These are phyloP conservation scores for Talaromyces thailandensis DNA, from an alignment of 495 filamentous ascomycete genomes.

Conservation along the genomic window DNA sequence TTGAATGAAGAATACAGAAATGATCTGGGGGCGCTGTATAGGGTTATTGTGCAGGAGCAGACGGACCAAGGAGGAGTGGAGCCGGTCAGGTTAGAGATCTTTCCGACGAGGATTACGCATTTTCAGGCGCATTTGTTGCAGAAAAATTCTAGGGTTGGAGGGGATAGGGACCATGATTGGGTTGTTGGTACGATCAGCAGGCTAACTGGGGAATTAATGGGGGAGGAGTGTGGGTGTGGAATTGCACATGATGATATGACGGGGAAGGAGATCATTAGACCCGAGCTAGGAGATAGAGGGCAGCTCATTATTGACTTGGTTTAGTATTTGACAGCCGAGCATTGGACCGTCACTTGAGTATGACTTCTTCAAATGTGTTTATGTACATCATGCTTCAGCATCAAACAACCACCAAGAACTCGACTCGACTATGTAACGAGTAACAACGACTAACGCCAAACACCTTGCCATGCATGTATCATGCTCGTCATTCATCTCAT, in stretches of 20 bases:
- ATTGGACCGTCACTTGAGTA: not conserved
- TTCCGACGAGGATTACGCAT: conserved; percentile 18
- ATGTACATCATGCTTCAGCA: not conserved
- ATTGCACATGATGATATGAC: not conserved
- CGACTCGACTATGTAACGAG: not conserved
- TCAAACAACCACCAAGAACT: not conserved
- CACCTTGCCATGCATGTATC: conserved; percentile 5
- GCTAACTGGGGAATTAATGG: conserved; percentile 18
- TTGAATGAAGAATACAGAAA: conserved; percentile 25
- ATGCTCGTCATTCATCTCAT: conserved; percentile 3
- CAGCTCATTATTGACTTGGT: conserved; percentile 21
- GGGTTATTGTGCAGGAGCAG: conserved; percentile 17
- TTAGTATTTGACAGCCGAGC: not conserved
- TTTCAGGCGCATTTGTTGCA: conserved; percentile 19
- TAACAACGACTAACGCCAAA: conserved; percentile 4
- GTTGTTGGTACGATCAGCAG: conserved; percentile 11
- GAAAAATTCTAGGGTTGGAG: not conserved
- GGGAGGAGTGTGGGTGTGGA: not conserved
- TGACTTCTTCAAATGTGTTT: not conserved
- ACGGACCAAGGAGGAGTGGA: not conserved
- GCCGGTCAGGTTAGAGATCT: conserved; percentile 20
- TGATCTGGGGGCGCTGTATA: conserved; percentile 33
- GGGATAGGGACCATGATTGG: conserved; percentile 21
- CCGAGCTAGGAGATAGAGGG: conserved; percentile 14
- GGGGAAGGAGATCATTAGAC: not conserved